These are phyloP conservation scores for Zizania palustris DNA, from an alignment of 202 grass and related monocot species.

Conservation along the genomic window DNA sequence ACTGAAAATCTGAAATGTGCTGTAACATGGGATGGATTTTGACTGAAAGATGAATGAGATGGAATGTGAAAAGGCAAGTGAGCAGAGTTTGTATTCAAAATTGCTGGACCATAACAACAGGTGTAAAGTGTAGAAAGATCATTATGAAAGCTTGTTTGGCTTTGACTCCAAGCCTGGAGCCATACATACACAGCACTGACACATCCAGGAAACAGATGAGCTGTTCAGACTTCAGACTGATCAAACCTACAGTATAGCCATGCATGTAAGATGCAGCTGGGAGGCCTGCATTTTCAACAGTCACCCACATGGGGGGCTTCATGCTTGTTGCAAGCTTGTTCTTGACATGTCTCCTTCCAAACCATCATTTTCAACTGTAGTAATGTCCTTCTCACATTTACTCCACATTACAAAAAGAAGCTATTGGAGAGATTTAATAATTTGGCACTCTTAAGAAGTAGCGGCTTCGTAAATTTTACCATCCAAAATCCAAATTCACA, in stretches of 20 bases:
- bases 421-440: no score
- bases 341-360: slow-evolving; percentile 17
- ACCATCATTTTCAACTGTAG: not conserved
- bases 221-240: slow-evolving; percentile 36
- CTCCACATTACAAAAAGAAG: not conserved
- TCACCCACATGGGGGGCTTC: slow-evolving; percentile 35
- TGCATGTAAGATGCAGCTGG: not conserved
- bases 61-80: slow-evolving; percentile 19
- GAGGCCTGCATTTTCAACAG: not conserved
- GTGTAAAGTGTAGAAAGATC: slow-evolving; percentile 8
- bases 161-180: slow-evolving; percentile 39
- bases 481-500: no score
- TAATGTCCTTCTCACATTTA: not conserved
- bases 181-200: not conserved
- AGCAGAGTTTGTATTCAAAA: not conserved
- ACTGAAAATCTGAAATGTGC: not conserved
- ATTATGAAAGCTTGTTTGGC: slow-evolving; percentile 25
- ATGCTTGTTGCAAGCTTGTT: slow-evolving; percentile 11
- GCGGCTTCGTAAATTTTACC: no score
- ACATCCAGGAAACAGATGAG: not conserved
- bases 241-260: slow-evolving; percentile 3
- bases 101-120: not conserved
- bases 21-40: not conserved
- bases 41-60: not conserved
- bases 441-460: no score